phyloP scores from a whole-genome alignment of 148 eudicot genomes.

The Fallopia convolvulus region DNA sequence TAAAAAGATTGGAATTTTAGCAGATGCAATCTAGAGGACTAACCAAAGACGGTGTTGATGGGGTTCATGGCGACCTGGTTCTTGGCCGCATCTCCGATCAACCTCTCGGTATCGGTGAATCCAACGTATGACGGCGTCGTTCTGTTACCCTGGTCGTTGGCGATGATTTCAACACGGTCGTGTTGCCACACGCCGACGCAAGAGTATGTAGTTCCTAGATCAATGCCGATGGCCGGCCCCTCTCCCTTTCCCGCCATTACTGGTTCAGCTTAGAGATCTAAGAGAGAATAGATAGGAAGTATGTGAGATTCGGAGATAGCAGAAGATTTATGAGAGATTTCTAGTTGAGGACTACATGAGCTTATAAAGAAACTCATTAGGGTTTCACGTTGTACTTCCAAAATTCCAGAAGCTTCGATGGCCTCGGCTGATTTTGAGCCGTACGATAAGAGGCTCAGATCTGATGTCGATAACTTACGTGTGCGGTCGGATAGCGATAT shows the following conservation, averaged over 20 bases:
- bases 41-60: constrained; percentile 15
- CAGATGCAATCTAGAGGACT: neutral
- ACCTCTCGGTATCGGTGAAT: constrained; percentile 14
- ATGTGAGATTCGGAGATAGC: neutral
- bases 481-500: too few relatives aligned
- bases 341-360: neutral
- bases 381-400: neutral
- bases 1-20: neutral
- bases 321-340: neutral
- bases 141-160: constrained; percentile 16
- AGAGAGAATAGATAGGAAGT: neutral
- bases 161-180: constrained; percentile 15
- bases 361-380: neutral
- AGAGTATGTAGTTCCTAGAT: constrained; percentile 5
- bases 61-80: constrained; percentile 19
- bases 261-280: neutral
- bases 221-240: constrained; percentile 13
- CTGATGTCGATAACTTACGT: too few relatives aligned
- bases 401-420: neutral
- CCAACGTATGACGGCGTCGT: constrained; percentile 13
- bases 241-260: constrained; percentile 15
- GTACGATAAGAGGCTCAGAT: neutral
- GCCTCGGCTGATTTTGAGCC: neutral
- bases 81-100: constrained; percentile 16
- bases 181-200: constrained; percentile 16